Evolutionary conservation across 2,329 filamentous ascomycete genomes (phyloP).

Genomic region (Pseudopithomyces chartarum): DNA sequence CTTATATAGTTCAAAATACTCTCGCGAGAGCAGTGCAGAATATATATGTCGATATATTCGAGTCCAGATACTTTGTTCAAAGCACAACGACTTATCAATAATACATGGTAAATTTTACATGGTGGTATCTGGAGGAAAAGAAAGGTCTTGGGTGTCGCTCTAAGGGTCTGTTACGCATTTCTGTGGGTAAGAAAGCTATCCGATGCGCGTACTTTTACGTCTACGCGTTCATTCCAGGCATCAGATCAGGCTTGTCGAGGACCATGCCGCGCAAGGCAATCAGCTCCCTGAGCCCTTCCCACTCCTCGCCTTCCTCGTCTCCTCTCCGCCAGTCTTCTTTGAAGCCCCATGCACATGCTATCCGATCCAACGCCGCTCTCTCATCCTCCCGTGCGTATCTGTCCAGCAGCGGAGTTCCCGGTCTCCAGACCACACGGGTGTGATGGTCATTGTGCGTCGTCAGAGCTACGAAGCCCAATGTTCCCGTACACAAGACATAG

Average conservation of each 20-base stretch:
- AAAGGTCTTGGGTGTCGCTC: background rate
- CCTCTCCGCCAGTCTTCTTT: slow-evolving; percentile 78
- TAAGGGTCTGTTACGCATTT: background rate
- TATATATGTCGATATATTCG: no score
- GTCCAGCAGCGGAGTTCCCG: slow-evolving; percentile 77
- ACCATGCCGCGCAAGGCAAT: slow-evolving; percentile 85
- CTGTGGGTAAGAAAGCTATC: background rate
- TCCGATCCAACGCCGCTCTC: slow-evolving; percentile 80
- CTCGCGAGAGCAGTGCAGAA: no score
- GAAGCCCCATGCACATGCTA: slow-evolving; percentile 92
- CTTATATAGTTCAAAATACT: no score
- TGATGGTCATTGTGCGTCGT: slow-evolving; percentile 94
- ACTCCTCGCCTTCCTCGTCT: slow-evolving; percentile 89
- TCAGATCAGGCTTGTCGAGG: slow-evolving; percentile 83
- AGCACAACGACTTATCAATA: background rate
- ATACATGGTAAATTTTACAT: slow-evolving; percentile 6
- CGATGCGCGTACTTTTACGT: background rate
- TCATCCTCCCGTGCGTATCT: slow-evolving; percentile 92
- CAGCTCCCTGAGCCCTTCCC: slow-evolving; percentile 84
- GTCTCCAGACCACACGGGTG: slow-evolving; percentile 88
- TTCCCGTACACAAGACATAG: slow-evolving; percentile 80
- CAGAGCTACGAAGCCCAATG: slow-evolving; percentile 81
- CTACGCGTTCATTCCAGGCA: slow-evolving; percentile 80
- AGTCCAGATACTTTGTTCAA: no score
- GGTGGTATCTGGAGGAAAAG: background rate